phyloP scores from a whole-genome alignment of 2,329 filamentous ascomycete species.

The Monilinia fructigena region DNA sequence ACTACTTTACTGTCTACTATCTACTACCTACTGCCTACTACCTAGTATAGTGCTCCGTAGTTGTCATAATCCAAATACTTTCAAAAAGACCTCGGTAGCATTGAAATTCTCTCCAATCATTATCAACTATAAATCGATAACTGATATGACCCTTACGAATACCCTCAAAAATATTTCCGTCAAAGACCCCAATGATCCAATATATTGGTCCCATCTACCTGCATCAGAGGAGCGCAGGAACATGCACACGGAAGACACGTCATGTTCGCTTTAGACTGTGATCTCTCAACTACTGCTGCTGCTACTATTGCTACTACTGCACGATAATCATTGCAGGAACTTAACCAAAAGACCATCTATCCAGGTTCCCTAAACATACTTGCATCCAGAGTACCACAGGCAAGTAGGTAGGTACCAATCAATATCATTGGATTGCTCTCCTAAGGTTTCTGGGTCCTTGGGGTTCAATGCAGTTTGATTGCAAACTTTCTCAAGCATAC shows the following conservation, averaged over 20 bases:
- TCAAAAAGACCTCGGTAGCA: neutral
- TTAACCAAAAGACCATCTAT: neutral
- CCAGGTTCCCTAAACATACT: neutral
- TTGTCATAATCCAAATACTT: neutral
- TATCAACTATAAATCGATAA: neutral
- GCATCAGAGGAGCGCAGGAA: neutral
- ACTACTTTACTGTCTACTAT: too few species aligned
- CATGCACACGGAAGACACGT: slow-evolving; percentile 4
- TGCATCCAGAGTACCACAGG: too few species aligned
- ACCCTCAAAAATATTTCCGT: slow-evolving; percentile 1
- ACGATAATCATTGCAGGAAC: slow-evolving; percentile 19
- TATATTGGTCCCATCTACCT: slow-evolving; percentile 4
- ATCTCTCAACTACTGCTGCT: neutral
- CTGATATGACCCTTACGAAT: neutral
- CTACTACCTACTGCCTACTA: too few species aligned
- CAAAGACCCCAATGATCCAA: neutral
- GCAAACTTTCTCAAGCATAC: neutral
- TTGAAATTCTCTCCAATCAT: neutral
- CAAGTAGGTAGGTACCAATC: neutral
- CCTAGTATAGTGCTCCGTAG: too few species aligned
- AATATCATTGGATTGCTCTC: slow-evolving; percentile 2
- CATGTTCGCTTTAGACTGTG: slow-evolving; percentile 3
- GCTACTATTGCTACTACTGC: neutral
- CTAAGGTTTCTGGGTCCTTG: neutral
- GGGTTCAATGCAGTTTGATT: neutral